Evolutionary conservation across 805 yeast species (phyloP), one percentile per base, ranked within the genome.

Genomic region (Dipodascus geniculatus): DNA sequence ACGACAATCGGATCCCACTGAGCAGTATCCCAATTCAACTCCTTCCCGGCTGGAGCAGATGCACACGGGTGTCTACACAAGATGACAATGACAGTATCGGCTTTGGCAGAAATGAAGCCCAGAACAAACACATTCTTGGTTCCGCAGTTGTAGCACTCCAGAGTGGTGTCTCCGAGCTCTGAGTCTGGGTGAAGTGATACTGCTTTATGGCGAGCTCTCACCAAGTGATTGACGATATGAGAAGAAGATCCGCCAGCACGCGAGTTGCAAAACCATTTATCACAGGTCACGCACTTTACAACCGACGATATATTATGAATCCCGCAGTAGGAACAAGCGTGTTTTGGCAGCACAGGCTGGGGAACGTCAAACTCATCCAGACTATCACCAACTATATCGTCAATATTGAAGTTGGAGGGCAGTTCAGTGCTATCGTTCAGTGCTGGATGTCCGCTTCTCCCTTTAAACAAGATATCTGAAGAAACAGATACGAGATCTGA

Each of bases 111-210:
- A 16, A 90, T 93, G 67, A 83, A 88, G 0, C 97, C 97, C 42
- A 90, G 71, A 23, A 83, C 74, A 60, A 90, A 90, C 1, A 82
- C 85, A 61, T 90, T 90, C 56, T 74, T 80, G 63, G 78, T 79
- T 28, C 96, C 96, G 71, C 97, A 90, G 63, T 82, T 83, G 69
- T 89, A 90, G 70, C 97, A 90, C 66, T 90, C 97, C 55, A 90
- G 70, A 1, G 81, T 76, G 3, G 90, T 83, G 53, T 85, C 96
- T n/a, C 96, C 96, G 23, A 89, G 72, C 56, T 86, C 89, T 1
- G 90, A 82, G 23, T 84, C 85, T 38, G 82, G 82, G 65, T 89
- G 96, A 49, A 88, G 74, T 1, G 84, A 74, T 1, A 90, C 88
- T 16, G 60, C 72, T 61, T 82, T 81, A 65, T 90, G 97, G 57